phyloP scores from a whole-genome alignment of 2,329 filamentous ascomycete genomes.

The Fusarium albosuccineum region DNA sequence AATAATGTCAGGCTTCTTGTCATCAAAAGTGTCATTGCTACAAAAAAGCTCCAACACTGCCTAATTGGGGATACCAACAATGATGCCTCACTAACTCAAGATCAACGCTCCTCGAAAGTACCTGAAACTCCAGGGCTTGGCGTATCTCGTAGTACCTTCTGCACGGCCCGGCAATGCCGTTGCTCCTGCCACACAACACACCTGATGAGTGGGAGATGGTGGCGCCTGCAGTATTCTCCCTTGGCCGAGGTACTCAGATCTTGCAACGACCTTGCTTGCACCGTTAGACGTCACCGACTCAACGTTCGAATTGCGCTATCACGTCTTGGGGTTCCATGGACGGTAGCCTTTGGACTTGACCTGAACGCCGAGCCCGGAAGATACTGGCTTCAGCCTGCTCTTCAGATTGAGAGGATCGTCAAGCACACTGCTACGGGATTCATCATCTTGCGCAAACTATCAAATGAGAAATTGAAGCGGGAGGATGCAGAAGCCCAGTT shows the following conservation, averaged over 20 bases:
- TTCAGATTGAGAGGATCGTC: slow-evolving; percentile 7
- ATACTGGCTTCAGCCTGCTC: slow-evolving; percentile 7
- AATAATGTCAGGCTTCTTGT: not conserved
- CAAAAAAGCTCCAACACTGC: not conserved
- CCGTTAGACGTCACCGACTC: not conserved
- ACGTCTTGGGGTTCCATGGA: not conserved
- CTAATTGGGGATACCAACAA: too few relatives aligned
- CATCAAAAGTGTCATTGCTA: not conserved
- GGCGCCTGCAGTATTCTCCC: slow-evolving; percentile 14
- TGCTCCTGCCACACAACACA: slow-evolving; percentile 11
- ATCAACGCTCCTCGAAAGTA: too few relatives aligned
- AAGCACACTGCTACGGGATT: slow-evolving; percentile 1
- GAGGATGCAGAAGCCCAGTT: not conserved
- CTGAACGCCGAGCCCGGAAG: slow-evolving; percentile 2
- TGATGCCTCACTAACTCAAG: too few relatives aligned
- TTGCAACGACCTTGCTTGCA: not conserved
- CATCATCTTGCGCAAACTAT: not conserved
- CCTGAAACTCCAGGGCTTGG: too few relatives aligned
- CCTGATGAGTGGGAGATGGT: slow-evolving; percentile 4
- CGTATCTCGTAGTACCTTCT: too few relatives aligned
- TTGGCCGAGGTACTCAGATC: not conserved
- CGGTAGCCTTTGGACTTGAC: not conserved
- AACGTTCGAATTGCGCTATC: not conserved
- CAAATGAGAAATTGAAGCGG: accelerated
- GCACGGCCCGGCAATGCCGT: not conserved